Percentiles rank a stretch among this genome's conserved stretches.
phyloP scores from a whole-genome alignment of 2,329 filamentous ascomycete genomes.

The Dactylellina haptotyla region DNA sequence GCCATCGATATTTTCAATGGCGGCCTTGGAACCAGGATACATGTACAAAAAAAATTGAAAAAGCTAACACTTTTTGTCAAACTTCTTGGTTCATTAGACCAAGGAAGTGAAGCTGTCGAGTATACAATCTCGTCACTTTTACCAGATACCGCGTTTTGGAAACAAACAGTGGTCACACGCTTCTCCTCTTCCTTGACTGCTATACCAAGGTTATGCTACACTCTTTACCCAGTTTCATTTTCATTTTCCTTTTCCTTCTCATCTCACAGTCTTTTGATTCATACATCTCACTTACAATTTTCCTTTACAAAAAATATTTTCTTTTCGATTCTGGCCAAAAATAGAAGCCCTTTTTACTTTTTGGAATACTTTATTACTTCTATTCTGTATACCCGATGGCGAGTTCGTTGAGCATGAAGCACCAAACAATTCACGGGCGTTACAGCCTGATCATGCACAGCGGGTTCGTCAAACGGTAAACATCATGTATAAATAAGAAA shows the following conservation, averaged over 20 bases:
- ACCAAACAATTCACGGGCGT: background rate
- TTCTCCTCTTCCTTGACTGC: constrained; percentile 10
- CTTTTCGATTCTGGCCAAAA: constrained; percentile 47
- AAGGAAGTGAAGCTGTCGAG: constrained; percentile 26
- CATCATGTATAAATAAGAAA: constrained; percentile 55
- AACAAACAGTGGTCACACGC: constrained; percentile 18
- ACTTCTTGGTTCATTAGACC: constrained; percentile 35
- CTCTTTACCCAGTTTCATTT: constrained; percentile 48
- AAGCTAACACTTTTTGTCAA: constrained; percentile 49
- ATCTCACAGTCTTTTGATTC: constrained; percentile 29
- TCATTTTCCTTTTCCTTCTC: constrained; percentile 38
- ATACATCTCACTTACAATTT: constrained; percentile 7
- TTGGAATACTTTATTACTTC: constrained; percentile 32
- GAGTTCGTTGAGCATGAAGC: background rate
- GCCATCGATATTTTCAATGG: background rate
- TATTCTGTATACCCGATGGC: constrained; percentile 37
- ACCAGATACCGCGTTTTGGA: constrained; percentile 17
- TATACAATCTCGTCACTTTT: constrained; percentile 13
- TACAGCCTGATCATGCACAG: constrained; percentile 3
- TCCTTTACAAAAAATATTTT: constrained; percentile 25
- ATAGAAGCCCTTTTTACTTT: constrained; percentile 31
- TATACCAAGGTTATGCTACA: constrained; percentile 43
- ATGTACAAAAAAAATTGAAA: constrained; percentile 54
- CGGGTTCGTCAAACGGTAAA: constrained; percentile 20
- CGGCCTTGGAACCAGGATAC: constrained; percentile 4